phyloP scores from a whole-genome alignment of 2,329 filamentous ascomycete genomes.

The Trichocomaceae sp. region DNA sequence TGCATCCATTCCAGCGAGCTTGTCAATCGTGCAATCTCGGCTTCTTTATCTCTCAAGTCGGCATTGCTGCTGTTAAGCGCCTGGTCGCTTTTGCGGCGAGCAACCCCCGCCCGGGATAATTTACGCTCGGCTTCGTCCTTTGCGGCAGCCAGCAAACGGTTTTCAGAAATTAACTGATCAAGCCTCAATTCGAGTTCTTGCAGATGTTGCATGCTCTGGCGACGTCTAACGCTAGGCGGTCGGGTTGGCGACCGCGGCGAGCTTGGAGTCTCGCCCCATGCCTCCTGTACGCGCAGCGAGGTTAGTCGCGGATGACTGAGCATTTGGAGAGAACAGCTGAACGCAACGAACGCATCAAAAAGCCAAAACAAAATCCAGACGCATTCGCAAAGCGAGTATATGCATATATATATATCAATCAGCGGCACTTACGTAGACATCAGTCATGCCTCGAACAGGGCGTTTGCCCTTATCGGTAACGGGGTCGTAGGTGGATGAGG shows the following conservation, averaged over 20 bases:
- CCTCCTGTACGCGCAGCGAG: slow-evolving; percentile 58
- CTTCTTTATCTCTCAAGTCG: slow-evolving; percentile 72
- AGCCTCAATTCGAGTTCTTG: slow-evolving; percentile 77
- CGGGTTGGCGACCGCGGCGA: slow-evolving; percentile 89
- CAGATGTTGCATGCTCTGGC: slow-evolving; percentile 94
- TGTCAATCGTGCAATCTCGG: slow-evolving; percentile 76
- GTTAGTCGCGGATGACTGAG: slow-evolving; percentile 12
- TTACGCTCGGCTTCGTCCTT: slow-evolving; percentile 62
- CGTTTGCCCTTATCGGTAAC: slow-evolving; percentile 81
- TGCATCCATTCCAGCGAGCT: slow-evolving; percentile 73
- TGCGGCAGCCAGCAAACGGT: slow-evolving; percentile 68
- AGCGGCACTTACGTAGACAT: slow-evolving; percentile 75
- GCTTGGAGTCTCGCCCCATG: slow-evolving; percentile 75
- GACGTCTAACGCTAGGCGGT: slow-evolving; percentile 90
- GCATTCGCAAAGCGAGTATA: slow-evolving; percentile 12
- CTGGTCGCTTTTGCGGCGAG: slow-evolving; percentile 50
- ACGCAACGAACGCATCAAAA: slow-evolving; percentile 21
- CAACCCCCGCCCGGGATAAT: slow-evolving; percentile 50
- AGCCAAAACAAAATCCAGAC: slow-evolving; percentile 13
- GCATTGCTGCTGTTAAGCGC: slow-evolving; percentile 59
- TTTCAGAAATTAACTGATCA: slow-evolving; percentile 79
- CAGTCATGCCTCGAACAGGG: slow-evolving; percentile 78
- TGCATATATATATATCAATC: too few species aligned
- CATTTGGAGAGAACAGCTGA: slow-evolving; percentile 15
- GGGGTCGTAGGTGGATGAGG: slow-evolving; percentile 60